Evolutionary conservation across 2,329 filamentous ascomycete genomes (phyloP).

Genomic region (Pseudogymnoascus sp.): DNA sequence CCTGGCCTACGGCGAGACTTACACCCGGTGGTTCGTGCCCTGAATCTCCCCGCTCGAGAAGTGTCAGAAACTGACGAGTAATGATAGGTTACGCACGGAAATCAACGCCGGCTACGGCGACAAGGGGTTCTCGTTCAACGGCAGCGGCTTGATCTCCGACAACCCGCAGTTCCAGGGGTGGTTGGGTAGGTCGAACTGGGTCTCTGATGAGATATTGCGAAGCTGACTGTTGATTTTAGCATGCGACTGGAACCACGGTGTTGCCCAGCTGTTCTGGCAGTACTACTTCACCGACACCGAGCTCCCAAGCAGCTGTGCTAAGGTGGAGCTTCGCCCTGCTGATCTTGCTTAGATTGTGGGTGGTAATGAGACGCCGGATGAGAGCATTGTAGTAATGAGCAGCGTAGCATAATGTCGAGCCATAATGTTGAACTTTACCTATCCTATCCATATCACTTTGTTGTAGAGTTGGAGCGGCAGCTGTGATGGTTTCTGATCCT

Average conservation of each 20-base stretch:
- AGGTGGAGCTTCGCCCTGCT: slow-evolving; percentile 13
- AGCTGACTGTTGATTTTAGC: slow-evolving; percentile 11
- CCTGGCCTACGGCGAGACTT: not conserved
- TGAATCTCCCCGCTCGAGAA: not conserved
- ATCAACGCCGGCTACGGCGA: slow-evolving; percentile 12
- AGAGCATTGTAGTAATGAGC: not conserved
- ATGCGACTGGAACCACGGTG: slow-evolving; percentile 18
- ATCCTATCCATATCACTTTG: not conserved
- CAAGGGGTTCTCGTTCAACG: slow-evolving; percentile 14
- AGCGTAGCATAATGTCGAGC: not conserved
- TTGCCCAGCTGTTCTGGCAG: slow-evolving; percentile 20
- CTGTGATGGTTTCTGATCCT: not conserved
- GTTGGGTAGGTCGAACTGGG: slow-evolving; percentile 7
- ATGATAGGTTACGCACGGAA: slow-evolving; percentile 3
- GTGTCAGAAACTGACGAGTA: not conserved
- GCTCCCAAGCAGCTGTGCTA: slow-evolving; percentile 16
- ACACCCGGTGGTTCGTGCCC: slow-evolving; percentile 8
- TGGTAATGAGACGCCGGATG: not conserved
- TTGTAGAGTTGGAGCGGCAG: not conserved
- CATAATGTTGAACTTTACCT: not conserved
- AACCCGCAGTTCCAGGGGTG: slow-evolving; percentile 10
- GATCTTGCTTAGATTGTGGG: not conserved
- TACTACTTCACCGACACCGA: slow-evolving; percentile 3
- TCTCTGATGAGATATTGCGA: not conserved
- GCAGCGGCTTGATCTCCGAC: slow-evolving; percentile 12